A percentile compares a stretch with the other conserved stretches of the same genome.
Evolutionary conservation across 139 green algal genomes (phyloP).

Genomic region (Coelastrella sp.): DNA sequence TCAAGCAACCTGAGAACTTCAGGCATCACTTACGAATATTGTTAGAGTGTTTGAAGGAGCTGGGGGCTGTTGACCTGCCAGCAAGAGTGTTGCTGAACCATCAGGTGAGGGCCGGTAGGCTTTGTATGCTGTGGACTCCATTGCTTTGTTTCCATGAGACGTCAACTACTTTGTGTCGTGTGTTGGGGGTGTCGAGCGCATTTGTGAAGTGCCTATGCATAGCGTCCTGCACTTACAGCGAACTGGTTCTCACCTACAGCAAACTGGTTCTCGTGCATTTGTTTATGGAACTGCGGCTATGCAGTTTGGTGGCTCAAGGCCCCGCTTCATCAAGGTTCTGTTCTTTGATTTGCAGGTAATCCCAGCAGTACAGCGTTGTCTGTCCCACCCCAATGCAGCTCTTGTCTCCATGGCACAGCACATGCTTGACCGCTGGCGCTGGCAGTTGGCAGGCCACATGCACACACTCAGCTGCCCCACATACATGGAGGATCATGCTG

Average conservation of each 20-base stretch:
- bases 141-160: too few relatives aligned
- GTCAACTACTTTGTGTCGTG: too few relatives aligned
- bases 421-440: constrained; percentile 44
- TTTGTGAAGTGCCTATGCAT: too few relatives aligned
- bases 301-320: too few relatives aligned
- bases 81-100: constrained; percentile 14
- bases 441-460: constrained; percentile 40
- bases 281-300: too few relatives aligned
- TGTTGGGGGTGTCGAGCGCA: too few relatives aligned
- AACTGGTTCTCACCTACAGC: too few relatives aligned
- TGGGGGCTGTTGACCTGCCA: constrained; percentile 11
- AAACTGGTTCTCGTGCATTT: too few relatives aligned
- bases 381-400: background rate
- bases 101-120: background rate
- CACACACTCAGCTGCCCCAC: background rate
- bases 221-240: too few relatives aligned
- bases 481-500: constrained; percentile 35
- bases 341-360: background rate
- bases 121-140: background rate
- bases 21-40: constrained; percentile 28
- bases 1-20: constrained; percentile 3
- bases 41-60: constrained; percentile 49
- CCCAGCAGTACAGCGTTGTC: constrained; percentile 10
- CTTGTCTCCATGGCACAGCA: constrained; percentile 10
- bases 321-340: too few relatives aligned